A percentile compares a stretch with the other conserved stretches of the same genome.
These are phyloP conservation scores for Camellia sinensis DNA, from an alignment of 148 eudicot species.

Conservation along the genomic window DNA sequence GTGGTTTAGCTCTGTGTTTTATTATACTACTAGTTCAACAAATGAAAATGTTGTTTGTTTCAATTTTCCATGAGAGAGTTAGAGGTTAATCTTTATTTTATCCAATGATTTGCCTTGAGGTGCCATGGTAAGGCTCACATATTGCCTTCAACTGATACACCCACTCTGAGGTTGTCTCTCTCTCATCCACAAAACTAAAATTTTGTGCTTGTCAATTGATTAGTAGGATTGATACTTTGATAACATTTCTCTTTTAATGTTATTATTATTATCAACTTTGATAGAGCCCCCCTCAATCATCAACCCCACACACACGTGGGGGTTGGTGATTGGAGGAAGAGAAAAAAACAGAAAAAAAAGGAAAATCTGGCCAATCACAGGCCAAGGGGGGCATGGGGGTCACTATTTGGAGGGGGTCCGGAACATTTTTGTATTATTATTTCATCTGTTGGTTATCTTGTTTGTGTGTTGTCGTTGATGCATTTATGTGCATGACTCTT, in stretches of 20 bases:
- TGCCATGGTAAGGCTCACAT: not conserved
- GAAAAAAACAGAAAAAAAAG: too few species aligned
- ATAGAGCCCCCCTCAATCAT: too few species aligned
- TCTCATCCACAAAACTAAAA: not conserved
- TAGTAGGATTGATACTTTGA: not conserved
- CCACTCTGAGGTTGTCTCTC: not conserved
- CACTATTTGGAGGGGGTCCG: too few species aligned
- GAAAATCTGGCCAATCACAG: too few species aligned
- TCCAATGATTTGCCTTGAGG: not conserved
- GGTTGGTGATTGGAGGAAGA: too few species aligned
- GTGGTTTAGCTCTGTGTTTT: not conserved
- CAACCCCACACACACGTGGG: too few species aligned
- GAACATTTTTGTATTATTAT: too few species aligned
- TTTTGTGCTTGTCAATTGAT: not conserved
- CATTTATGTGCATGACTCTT: not conserved
- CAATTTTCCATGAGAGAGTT: not conserved
- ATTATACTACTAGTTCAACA: not conserved
- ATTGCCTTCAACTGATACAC: not conserved
- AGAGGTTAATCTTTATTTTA: not conserved
- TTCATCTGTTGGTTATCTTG: not conserved
- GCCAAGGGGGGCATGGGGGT: too few species aligned
- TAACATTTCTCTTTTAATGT: not conserved
- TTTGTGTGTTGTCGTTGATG: not conserved
- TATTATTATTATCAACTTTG: too few species aligned
- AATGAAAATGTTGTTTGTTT: slow-evolving; percentile 1